phyloP scores from a whole-genome alignment of 2,329 filamentous ascomycete genomes.

The Aureobasidium sp. region DNA sequence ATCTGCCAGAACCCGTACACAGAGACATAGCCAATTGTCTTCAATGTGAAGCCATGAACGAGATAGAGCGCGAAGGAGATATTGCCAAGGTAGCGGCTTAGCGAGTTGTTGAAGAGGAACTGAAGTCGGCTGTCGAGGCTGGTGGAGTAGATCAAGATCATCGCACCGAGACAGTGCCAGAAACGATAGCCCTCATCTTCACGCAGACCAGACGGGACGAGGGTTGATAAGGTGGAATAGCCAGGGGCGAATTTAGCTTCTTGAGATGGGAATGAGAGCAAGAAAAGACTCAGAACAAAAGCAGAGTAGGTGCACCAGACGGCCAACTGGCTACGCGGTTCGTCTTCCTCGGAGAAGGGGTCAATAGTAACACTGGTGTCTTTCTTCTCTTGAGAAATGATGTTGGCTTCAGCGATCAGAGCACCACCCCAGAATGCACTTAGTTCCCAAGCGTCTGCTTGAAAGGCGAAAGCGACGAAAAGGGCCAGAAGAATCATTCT shows the following conservation, averaged over 20 bases:
- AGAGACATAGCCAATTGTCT: constrained; percentile 46
- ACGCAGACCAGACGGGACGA: constrained; percentile 41
- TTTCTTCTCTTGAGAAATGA: constrained; percentile 28
- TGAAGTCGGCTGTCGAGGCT: constrained; percentile 43
- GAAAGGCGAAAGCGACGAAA: constrained; percentile 42
- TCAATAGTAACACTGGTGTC: background rate
- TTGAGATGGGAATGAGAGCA: constrained; percentile 44
- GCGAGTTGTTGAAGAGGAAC: constrained; percentile 42
- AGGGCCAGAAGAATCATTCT: constrained; percentile 39
- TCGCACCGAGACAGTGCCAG: constrained; percentile 49
- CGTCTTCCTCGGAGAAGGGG: constrained; percentile 4
- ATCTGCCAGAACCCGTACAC: constrained; percentile 42
- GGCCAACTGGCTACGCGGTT: background rate
- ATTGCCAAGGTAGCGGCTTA: constrained; percentile 52
- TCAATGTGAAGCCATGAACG: constrained; percentile 51
- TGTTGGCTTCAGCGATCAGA: constrained; percentile 49
- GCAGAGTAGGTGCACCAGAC: constrained; percentile 32
- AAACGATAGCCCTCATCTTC: constrained; percentile 47
- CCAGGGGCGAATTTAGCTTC: constrained; percentile 42
- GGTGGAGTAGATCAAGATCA: constrained; percentile 43
- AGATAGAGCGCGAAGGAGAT: constrained; percentile 56
- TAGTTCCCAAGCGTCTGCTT: constrained; percentile 49
- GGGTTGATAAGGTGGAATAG: constrained; percentile 43
- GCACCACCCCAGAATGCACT: constrained; percentile 51
- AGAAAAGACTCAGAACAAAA: constrained; percentile 47